A percentile compares a stretch with the other conserved stretches of the same genome.
These are phyloP conservation scores for Penicillium polonicum DNA, from an alignment of 2,329 filamentous ascomycete genomes.

Conservation along the genomic window DNA sequence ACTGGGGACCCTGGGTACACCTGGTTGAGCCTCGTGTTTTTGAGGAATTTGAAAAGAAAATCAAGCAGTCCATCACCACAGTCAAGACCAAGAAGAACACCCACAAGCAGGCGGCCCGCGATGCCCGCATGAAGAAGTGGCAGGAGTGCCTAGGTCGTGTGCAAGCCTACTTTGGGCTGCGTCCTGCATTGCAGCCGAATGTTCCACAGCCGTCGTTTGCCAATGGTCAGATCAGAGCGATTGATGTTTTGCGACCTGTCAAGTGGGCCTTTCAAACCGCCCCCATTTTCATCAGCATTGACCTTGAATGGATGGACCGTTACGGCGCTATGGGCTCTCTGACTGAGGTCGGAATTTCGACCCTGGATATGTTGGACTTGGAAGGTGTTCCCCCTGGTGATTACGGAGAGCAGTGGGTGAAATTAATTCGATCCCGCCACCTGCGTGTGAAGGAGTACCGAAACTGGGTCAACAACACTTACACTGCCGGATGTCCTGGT, in stretches of 20 bases:
- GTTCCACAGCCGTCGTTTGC: conserved; percentile 2
- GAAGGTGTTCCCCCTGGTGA: conserved; percentile 58
- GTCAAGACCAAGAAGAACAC: conserved; percentile 53
- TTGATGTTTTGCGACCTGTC: conserved; percentile 48
- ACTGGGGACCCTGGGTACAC: background rate
- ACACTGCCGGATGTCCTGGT: conserved; percentile 70
- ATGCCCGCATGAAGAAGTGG: conserved; percentile 37
- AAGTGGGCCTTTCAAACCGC: conserved; percentile 50
- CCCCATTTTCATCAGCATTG: conserved; percentile 74
- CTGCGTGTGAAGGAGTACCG: conserved; percentile 71
- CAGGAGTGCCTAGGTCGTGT: conserved; percentile 60
- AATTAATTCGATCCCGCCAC: conserved; percentile 67
- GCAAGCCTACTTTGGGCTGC: conserved; percentile 70
- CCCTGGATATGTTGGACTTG: conserved; percentile 69
- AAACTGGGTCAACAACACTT: conserved; percentile 65
- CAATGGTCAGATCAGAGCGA: conserved; percentile 13
- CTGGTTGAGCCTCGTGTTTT: background rate
- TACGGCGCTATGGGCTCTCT: conserved; percentile 65
- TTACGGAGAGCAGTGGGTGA: conserved; percentile 65
- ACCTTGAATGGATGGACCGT: conserved; percentile 78
- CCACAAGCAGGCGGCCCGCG: conserved; percentile 50
- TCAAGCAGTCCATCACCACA: conserved; percentile 53
- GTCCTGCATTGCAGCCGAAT: conserved; percentile 22
- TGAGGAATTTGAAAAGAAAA: conserved; percentile 43
- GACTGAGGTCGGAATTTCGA: conserved; percentile 83